These are phyloP conservation scores for Tylopilus sp. DNA, from an alignment of 1,284 basidiomycete species.

Conservation along the genomic window DNA sequence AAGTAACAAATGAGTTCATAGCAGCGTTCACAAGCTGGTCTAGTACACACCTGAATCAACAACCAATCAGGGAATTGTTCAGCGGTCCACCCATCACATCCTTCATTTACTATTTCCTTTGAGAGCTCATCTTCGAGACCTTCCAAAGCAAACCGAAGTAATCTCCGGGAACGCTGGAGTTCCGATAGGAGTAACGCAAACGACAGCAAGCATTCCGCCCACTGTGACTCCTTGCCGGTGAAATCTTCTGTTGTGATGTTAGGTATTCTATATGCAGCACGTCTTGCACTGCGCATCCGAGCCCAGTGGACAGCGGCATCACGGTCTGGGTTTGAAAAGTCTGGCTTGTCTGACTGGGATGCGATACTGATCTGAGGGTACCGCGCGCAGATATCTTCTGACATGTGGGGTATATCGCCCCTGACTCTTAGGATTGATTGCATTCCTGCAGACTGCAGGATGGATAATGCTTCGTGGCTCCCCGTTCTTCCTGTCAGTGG, in stretches of 20 bases:
- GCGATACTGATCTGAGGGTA: not conserved
- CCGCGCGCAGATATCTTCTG: not conserved
- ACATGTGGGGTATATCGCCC: too few relatives aligned
- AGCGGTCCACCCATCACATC: slow-evolving; percentile 22
- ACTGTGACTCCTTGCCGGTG: not conserved
- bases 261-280: not conserved
- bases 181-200: slow-evolving; percentile 41
- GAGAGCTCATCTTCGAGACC: slow-evolving; percentile 2
- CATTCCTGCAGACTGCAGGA: not conserved
- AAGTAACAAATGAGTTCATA: too few relatives aligned
- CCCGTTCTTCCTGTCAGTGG: not conserved
- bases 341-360: too few relatives aligned
- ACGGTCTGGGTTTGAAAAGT: too few relatives aligned
- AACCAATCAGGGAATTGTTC: slow-evolving; percentile 52
- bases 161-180: slow-evolving; percentile 40
- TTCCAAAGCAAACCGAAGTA: not conserved
- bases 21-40: too few relatives aligned
- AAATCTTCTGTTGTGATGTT: not conserved
- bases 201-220: slow-evolving; percentile 38
- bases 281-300: not conserved
- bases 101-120: slow-evolving; percentile 26
- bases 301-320: too few relatives aligned
- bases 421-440: not conserved
- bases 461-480: not conserved
- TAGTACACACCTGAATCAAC: slow-evolving; percentile 50